Conservation (phyloP, 2,329 filamentous ascomycete genomes). For the Fusarium sterilihyphosum region DNA sequence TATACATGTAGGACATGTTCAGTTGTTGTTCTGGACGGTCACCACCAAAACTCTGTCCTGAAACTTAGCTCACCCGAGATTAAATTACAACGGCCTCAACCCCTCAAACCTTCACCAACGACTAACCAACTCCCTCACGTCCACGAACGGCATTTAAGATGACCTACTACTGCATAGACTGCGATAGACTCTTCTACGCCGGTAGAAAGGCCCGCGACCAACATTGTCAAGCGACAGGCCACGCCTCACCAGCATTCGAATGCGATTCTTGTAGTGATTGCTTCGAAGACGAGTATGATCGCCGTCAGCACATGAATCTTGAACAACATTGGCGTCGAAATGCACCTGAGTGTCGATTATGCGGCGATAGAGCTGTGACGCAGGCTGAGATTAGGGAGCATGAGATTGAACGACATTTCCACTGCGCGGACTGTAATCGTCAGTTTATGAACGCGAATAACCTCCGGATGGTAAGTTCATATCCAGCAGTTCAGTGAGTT, state of each 20-base stretch:
- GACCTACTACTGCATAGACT: neutral
- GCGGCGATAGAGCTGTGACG: slow-evolving; percentile 22
- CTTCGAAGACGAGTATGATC: neutral
- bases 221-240: neutral
- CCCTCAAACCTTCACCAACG: neutral
- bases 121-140: neutral
- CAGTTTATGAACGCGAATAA: slow-evolving; percentile 44
- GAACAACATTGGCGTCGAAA: slow-evolving; percentile 36
- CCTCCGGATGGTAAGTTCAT: slow-evolving; percentile 7
- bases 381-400: slow-evolving; percentile 34
- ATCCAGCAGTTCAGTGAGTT: accelerated
- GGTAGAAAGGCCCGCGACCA: neutral
- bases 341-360: slow-evolving; percentile 41
- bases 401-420: slow-evolving; percentile 44
- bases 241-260: neutral
- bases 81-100: neutral
- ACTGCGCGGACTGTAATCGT: slow-evolving; percentile 49
- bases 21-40: neutral
- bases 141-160: neutral
- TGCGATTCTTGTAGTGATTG: neutral
- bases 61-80: neutral
- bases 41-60: neutral
- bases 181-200: neutral
- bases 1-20: too few species aligned
- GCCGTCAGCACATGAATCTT: neutral